phyloP scores from a whole-genome alignment of 176 grass and related monocot species.

The Triticum timopheevii region DNA sequence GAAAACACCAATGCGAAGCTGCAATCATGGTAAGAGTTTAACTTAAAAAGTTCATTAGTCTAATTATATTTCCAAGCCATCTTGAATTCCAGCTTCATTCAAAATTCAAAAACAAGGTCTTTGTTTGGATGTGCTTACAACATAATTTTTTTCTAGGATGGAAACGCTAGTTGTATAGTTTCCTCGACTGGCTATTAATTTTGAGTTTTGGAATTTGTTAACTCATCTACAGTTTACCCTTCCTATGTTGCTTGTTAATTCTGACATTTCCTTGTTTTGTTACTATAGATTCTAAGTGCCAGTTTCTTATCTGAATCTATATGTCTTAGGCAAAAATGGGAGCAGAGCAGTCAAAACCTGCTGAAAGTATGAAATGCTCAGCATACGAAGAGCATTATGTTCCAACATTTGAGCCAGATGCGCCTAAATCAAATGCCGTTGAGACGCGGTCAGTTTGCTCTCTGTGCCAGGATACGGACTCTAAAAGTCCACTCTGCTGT shows the following conservation, averaged over 20 bases:
- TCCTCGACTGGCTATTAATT: no score
- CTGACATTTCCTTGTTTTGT: not conserved
- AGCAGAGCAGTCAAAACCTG: conserved; percentile 70
- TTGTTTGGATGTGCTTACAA: not conserved
- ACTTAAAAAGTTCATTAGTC: not conserved
- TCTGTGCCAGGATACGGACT: conserved; percentile 72
- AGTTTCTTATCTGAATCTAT: not conserved
- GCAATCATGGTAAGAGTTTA: conserved; percentile 74
- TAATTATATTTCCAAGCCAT: not conserved
- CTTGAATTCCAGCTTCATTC: not conserved
- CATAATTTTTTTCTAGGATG: not conserved
- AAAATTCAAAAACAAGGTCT: not conserved
- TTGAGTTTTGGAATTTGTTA: not conserved
- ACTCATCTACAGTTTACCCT: not conserved
- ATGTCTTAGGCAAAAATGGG: conserved; percentile 86
- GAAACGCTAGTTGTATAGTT: not conserved
- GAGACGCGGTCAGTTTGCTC: conserved; percentile 71
- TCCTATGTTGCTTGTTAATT: not conserved
- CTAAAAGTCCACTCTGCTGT: conserved; percentile 89
- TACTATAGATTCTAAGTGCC: not conserved
- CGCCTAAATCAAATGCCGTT: conserved; percentile 40
- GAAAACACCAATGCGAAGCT: conserved; percentile 65
- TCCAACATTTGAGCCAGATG: conserved; percentile 55
- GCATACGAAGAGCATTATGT: conserved; percentile 38
- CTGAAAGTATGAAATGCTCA: conserved; percentile 57